Conservation (phyloP, 1,139 yeast genomes). For the Hanseniaspora gamundiae region DNA sequence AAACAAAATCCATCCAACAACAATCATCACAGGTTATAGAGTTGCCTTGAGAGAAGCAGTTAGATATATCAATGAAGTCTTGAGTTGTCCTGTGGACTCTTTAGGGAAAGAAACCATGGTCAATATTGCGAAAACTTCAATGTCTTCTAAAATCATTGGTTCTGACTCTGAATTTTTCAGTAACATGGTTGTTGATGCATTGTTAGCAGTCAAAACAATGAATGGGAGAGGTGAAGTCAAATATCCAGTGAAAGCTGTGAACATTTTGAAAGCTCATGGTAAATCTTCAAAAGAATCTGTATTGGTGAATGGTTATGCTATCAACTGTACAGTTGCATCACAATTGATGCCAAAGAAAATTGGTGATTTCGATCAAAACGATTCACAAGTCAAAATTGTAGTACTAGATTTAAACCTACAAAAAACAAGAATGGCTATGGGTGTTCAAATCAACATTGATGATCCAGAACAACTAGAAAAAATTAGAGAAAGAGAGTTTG, state of each 20-base stretch:
- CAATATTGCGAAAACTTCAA: constrained; percentile 90
- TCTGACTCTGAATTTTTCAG: constrained; percentile 86
- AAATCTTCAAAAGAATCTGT: constrained; percentile 80
- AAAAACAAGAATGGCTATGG: constrained; percentile 96
- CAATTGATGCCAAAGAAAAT: constrained; percentile 87
- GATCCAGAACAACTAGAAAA: constrained; percentile 97
- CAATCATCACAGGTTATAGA: constrained; percentile 92
- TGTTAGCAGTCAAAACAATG: constrained; percentile 87
- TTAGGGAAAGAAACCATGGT: constrained; percentile 75
- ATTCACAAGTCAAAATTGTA: constrained; percentile 53
- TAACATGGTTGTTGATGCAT: constrained; percentile 86
- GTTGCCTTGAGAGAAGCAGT: constrained; percentile 88
- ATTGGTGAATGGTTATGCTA: constrained; percentile 85
- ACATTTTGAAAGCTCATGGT: constrained; percentile 92
- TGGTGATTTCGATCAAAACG: constrained; percentile 53
- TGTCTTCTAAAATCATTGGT: constrained; percentile 97
- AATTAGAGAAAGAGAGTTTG: constrained; percentile 88
- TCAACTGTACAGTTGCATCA: constrained; percentile 94
- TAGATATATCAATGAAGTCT: constrained; percentile 73
- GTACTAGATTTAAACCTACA: constrained; percentile 89
- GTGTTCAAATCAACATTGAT: constrained; percentile 91
- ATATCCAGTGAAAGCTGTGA: constrained; percentile 97
- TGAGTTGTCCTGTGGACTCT: constrained; percentile 67
- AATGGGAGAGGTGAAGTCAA: constrained; percentile 79
- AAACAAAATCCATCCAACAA: constrained; percentile 92